Conservation (phyloP, 345 rosid genomes). For the Excoecaria cochinchinensis region DNA sequence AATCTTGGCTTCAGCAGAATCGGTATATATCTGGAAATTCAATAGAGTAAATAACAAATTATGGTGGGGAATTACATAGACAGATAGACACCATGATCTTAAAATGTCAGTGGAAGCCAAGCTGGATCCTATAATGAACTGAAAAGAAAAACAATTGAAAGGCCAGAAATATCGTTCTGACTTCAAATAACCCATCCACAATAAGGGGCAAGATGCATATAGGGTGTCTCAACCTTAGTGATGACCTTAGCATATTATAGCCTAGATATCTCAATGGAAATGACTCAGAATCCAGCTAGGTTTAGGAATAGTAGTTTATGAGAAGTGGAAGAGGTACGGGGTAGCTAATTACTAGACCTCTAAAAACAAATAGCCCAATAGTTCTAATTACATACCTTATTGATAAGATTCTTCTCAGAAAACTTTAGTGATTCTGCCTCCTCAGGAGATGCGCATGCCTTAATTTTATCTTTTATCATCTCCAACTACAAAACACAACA, state of each 20-base stretch:
- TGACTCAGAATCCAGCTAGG: not conserved
- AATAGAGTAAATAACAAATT: slow-evolving; percentile 1
- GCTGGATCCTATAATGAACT: not conserved
- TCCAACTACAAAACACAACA: slow-evolving; percentile 55
- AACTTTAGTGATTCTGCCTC: slow-evolving; percentile 71
- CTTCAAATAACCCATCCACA: not conserved
- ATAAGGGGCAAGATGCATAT: not conserved
- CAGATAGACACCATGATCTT: not conserved
- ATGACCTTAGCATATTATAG: slow-evolving; percentile 4
- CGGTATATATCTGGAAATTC: slow-evolving; percentile 72
- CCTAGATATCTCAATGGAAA: not conserved
- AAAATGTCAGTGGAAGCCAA: not conserved
- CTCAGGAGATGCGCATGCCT: slow-evolving; percentile 67
- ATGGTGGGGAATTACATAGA: not conserved
- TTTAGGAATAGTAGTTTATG: not conserved
- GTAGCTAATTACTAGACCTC: not conserved
- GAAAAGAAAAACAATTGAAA: not conserved
- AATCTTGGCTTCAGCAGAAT: slow-evolving; percentile 90
- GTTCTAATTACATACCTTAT: slow-evolving; percentile 51
- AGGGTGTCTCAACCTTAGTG: not conserved
- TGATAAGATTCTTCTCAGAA: slow-evolving; percentile 74
- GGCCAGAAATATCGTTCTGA: not conserved
- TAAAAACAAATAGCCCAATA: not conserved
- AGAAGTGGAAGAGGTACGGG: not conserved
- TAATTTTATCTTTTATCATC: slow-evolving; percentile 61